Base-by-base conservation (phyloP, 345 rosid species). In the Sonneratia caseolaris region DNA sequence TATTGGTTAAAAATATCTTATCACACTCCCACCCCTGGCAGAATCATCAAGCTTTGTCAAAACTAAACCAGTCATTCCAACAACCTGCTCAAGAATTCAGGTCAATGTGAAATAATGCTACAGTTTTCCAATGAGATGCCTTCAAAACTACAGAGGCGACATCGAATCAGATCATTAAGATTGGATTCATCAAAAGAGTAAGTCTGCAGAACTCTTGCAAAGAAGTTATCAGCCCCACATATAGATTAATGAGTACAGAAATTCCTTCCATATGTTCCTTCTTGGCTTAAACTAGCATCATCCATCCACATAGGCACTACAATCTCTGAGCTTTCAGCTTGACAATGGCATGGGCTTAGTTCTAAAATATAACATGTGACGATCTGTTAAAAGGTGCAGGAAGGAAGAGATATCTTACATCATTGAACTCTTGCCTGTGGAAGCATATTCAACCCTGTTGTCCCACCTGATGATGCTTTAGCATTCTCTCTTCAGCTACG, bases 401-500 rank as follows among this genome's bases (percentile, higher is more conserved):
- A 37, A 49, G 74, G 66, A 19, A 27, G 32, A 36, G 72, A 71
- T 68, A 72, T 62, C 70, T 74, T 89, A 90, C 98, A 80, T 91
- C 98, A 81, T 94, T 94, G 82, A 94, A 94, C 74, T 94, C 98
- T 87, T 71, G 98, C 98, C 79, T 94, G 98, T 64, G 98, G 98
- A 77, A 94, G 97, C 98, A 91, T 91, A 82, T 94, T 94, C 80
- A 94, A 76, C 59, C 98, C 98, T 22, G 98, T 94, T 37, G 91
- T 94, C 74, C 98, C 76, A 95, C 96, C 97, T 89, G 93, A 71
- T 77, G 99, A 85, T 73, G 97, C 97, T 85, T 92, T 89, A 70
- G 92, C 88, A 32, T 95, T 90, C 73, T 84, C 89, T 74, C 75
- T 71, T 74, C 90, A 56, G 93, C 97, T 48, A 83, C 82, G 75